Conservation (phyloP, 176 grass and related monocot species). For the Avena eriantha region DNA sequence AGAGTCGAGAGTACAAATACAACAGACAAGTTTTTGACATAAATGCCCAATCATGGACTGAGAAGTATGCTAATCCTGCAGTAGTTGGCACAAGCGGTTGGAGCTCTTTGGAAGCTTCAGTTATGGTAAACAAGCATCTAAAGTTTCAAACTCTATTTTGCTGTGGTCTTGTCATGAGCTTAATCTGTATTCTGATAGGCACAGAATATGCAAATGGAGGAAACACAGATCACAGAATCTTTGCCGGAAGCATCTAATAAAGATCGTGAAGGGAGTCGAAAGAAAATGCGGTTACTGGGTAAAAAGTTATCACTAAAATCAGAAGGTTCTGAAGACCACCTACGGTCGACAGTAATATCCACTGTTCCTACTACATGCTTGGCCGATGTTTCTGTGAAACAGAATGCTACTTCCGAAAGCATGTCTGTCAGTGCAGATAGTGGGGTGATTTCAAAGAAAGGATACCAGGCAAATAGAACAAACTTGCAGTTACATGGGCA, state of each 20-base stretch:
- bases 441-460: slow-evolving; percentile 41
- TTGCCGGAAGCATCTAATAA: slow-evolving; percentile 38
- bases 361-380: slow-evolving; percentile 27
- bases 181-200: slow-evolving; percentile 40
- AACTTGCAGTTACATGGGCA: slow-evolving; percentile 36
- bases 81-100: slow-evolving; percentile 47
- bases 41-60: slow-evolving; percentile 73
- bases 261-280: slow-evolving; percentile 45
- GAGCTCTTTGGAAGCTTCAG: slow-evolving; percentile 38
- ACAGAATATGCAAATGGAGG: slow-evolving; percentile 48
- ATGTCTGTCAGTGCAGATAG: slow-evolving; percentile 24
- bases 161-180: background rate
- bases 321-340: slow-evolving; percentile 36
- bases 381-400: slow-evolving; percentile 48
- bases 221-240: slow-evolving; percentile 35
- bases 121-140: slow-evolving; percentile 40
- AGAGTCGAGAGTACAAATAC: slow-evolving; percentile 94
- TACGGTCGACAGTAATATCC: slow-evolving; percentile 14
- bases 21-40: slow-evolving; percentile 74
- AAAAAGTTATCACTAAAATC: slow-evolving; percentile 61
- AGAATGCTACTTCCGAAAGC: slow-evolving; percentile 26
- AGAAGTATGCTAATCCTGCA: slow-evolving; percentile 74
- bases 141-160: slow-evolving; percentile 7
- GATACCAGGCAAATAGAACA: slow-evolving; percentile 33
- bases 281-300: slow-evolving; percentile 57